phyloP scores from a whole-genome alignment of 2,329 filamentous ascomycete species.

The Aplosporella prunicola region DNA sequence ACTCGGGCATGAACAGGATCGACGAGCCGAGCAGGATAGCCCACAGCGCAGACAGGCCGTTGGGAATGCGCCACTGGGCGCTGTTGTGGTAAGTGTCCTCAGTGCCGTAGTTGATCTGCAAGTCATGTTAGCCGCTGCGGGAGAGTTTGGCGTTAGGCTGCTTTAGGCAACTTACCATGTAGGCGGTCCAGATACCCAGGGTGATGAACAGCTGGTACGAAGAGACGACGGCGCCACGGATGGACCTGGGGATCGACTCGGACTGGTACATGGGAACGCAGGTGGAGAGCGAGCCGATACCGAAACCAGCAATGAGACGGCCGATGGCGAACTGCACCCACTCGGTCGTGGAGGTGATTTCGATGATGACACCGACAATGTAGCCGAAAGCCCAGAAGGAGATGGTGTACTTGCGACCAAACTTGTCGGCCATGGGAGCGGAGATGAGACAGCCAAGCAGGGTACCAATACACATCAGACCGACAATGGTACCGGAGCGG shows the following conservation, averaged over 20 bases:
- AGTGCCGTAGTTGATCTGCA: slow-evolving; percentile 50
- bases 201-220: slow-evolving; percentile 39
- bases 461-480: slow-evolving; percentile 37
- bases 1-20: slow-evolving; percentile 34
- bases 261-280: slow-evolving; percentile 59
- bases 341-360: slow-evolving; percentile 30
- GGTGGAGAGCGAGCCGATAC: slow-evolving; percentile 40
- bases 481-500: slow-evolving; percentile 31
- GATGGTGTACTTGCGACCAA: slow-evolving; percentile 39
- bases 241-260: slow-evolving; percentile 52
- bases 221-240: slow-evolving; percentile 54
- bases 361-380: slow-evolving; percentile 34
- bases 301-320: slow-evolving; percentile 33
- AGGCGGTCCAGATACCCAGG: slow-evolving; percentile 27
- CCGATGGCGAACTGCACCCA: slow-evolving; percentile 43
- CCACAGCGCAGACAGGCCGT: slow-evolving; percentile 32
- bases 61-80: slow-evolving; percentile 53
- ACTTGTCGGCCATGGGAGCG: slow-evolving; percentile 45
- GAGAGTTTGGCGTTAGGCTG: not conserved
- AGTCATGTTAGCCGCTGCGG: slow-evolving; percentile 1
- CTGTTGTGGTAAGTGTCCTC: slow-evolving; percentile 37
- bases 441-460: slow-evolving; percentile 33
- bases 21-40: slow-evolving; percentile 24
- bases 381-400: slow-evolving; percentile 38
- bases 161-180: slow-evolving; percentile 11